These are phyloP conservation scores for Taphrina wiesneri DNA, from an alignment of 1,139 yeast species.

Conservation along the genomic window DNA sequence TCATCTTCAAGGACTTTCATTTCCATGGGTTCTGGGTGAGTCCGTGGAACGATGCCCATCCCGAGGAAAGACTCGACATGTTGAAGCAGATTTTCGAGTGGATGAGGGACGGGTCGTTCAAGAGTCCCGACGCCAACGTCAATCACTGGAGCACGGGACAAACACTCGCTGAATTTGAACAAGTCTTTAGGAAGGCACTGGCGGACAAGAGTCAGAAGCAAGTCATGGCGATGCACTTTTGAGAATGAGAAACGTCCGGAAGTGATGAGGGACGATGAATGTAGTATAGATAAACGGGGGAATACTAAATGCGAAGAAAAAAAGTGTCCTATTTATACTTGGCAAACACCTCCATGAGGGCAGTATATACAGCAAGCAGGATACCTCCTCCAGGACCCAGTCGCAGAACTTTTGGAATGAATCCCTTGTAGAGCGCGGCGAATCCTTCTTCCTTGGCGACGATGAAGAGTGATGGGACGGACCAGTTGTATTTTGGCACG, in stretches of 20 bases:
- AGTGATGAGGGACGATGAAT: background rate
- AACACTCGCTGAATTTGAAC: background rate
- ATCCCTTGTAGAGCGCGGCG: conserved; percentile 85
- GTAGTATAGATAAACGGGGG: background rate
- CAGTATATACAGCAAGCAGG: conserved; percentile 70
- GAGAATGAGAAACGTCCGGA: background rate
- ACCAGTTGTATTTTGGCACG: conserved; percentile 82
- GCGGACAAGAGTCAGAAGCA: conserved; percentile 13
- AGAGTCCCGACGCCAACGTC: conserved; percentile 36
- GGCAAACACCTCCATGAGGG: conserved; percentile 40
- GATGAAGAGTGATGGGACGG: conserved; percentile 72
- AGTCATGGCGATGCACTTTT: conserved; percentile 18
- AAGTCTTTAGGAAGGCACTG: conserved; percentile 10
- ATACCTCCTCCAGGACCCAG: conserved; percentile 99
- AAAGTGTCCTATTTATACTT: conserved; percentile 1
- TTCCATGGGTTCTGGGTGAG: conserved; percentile 95
- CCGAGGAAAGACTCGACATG: conserved; percentile 61
- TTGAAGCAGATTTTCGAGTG: conserved; percentile 63
- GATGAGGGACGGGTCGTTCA: conserved; percentile 63
- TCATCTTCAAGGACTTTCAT: conserved; percentile 83
- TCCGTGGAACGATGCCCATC: conserved; percentile 65
- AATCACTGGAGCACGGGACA: conserved; percentile 11
- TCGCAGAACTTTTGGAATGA: conserved; percentile 94
- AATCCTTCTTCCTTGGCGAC: conserved; percentile 90
- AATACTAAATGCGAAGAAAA: background rate